Evolutionary conservation across 2,329 filamentous ascomycete species (phyloP).

Genomic region (Beauveria caledonica): DNA sequence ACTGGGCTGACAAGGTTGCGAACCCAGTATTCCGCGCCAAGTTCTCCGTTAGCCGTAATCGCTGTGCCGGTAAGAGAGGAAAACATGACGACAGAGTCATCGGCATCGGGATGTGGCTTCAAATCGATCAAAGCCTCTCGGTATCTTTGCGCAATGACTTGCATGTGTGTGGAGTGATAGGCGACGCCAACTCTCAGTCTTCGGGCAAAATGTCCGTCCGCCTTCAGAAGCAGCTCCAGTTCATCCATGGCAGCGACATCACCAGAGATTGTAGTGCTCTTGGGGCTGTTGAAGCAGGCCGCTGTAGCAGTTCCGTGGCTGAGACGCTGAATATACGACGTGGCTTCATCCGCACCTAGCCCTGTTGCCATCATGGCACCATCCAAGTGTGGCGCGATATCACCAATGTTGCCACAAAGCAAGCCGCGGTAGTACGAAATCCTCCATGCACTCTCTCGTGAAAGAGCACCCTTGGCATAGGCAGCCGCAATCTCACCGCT

Average conservation of each 20-base stretch:
- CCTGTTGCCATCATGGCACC: too few species aligned
- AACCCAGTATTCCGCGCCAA: too few species aligned
- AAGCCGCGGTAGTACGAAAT: background rate
- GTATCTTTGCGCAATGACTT: background rate
- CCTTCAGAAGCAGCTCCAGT: slow-evolving; percentile 13
- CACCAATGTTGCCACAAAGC: too few species aligned
- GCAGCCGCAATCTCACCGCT: slow-evolving; percentile 31
- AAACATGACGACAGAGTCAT: too few species aligned
- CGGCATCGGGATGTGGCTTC: too few species aligned
- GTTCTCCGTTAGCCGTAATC: too few species aligned
- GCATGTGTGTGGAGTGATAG: slow-evolving; percentile 26
- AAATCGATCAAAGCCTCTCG: background rate
- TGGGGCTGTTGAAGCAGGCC: slow-evolving; percentile 26
- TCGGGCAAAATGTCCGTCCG: background rate
- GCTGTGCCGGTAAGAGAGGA: too few species aligned
- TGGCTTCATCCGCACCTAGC: background rate
- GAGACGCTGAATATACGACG: slow-evolving; percentile 11
- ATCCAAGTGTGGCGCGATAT: too few species aligned
- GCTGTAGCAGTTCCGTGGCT: too few species aligned
- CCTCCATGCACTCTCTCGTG: slow-evolving; percentile 12
- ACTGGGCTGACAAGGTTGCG: too few species aligned
- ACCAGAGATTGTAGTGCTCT: slow-evolving; percentile 25
- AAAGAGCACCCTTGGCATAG: slow-evolving; percentile 17
- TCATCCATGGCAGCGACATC: slow-evolving; percentile 19
- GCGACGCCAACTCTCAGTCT: slow-evolving; percentile 7